phyloP scores from a whole-genome alignment of 2,329 filamentous ascomycete genomes.

The Aureobasidium sp. region DNA sequence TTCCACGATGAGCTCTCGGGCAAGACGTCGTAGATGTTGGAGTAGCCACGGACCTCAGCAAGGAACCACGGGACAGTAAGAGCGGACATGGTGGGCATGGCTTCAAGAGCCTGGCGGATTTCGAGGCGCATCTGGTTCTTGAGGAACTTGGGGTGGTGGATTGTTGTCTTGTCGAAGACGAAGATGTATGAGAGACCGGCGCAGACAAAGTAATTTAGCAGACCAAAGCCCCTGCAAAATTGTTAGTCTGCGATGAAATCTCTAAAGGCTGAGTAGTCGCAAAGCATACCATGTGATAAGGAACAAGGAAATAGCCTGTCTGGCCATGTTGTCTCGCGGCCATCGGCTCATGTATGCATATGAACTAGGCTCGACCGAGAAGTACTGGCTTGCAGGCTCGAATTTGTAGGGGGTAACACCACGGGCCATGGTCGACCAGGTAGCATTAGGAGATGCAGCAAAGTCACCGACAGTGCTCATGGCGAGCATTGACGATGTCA shows the following conservation, averaged over 20 bases:
- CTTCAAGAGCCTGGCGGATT: slow-evolving; percentile 66
- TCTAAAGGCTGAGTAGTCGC: neutral
- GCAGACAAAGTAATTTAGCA: slow-evolving; percentile 76
- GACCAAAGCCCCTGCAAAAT: slow-evolving; percentile 65
- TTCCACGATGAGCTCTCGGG: slow-evolving; percentile 50
- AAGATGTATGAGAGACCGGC: slow-evolving; percentile 77
- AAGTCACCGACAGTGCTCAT: slow-evolving; percentile 40
- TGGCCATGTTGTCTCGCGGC: slow-evolving; percentile 66
- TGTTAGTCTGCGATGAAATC: slow-evolving; percentile 10
- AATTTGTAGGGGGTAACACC: slow-evolving; percentile 51
- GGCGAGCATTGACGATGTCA: slow-evolving; percentile 41
- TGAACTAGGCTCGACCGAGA: slow-evolving; percentile 60
- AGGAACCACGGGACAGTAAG: slow-evolving; percentile 77
- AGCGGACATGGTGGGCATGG: slow-evolving; percentile 75
- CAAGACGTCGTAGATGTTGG: slow-evolving; percentile 73
- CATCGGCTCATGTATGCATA: slow-evolving; percentile 73
- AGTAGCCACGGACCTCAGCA: slow-evolving; percentile 72
- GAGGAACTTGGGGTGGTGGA: slow-evolving; percentile 87
- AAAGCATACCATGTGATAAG: slow-evolving; percentile 69
- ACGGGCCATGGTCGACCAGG: slow-evolving; percentile 39
- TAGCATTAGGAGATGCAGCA: slow-evolving; percentile 49
- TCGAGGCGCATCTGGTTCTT: slow-evolving; percentile 87
- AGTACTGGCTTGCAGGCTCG: slow-evolving; percentile 61
- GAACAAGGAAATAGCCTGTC: slow-evolving; percentile 69
- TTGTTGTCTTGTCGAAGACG: slow-evolving; percentile 84